Base-by-base conservation (phyloP, 2,329 filamentous ascomycete genomes). In the Paraphaeosphaeria minitans region DNA sequence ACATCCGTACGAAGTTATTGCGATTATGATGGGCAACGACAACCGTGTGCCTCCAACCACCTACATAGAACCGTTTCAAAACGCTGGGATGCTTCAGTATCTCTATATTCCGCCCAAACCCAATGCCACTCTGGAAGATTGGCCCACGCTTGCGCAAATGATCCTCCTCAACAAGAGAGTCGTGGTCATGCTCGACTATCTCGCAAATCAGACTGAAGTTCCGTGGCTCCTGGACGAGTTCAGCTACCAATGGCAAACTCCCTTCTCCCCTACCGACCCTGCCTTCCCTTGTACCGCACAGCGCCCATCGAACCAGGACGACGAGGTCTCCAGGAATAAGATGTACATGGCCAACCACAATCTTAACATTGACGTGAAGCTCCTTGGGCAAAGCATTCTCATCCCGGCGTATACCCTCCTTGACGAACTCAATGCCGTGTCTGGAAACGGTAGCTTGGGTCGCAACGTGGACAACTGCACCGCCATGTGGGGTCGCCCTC, bases 341-440 rank as follows among this genome's bases (percentile, higher is more conserved):
- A 82, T 96, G 77, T 96, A 93, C 74, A 83, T 97, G 71, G 85
- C 90, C 69, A 97, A 97, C 77, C 93, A 97, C 80, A 97, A 97
- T 73, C 83, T 97, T 58, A 97, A 97, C 75, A 84, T 89, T 59
- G 80, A 83, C 3, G 55, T 74, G n/a, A 43, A 27, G 3, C 46
- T 68, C 1, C 35, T 56, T 4, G 60, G 61, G 21, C 9, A 39
- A 37, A 85, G 88, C 79, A 82, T 75, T 33, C 62, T 76, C 10
- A 66, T 77, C 14, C 75, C 75, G 0, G 72, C 73, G 4, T 70
- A 70, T 42, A 59, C 66, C 8, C 62, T 68, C 1, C 62, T 76
- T 4, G 60, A 69, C 14, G 47, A 71, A 47, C 60, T 75, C 27
- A 77, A 77, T 50, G 69, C 70, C 14, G 69, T 61, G 1, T 60